Conservation (phyloP, 192 early-diverging fungal genomes). For the Phlyctochytrium bullatum region DNA sequence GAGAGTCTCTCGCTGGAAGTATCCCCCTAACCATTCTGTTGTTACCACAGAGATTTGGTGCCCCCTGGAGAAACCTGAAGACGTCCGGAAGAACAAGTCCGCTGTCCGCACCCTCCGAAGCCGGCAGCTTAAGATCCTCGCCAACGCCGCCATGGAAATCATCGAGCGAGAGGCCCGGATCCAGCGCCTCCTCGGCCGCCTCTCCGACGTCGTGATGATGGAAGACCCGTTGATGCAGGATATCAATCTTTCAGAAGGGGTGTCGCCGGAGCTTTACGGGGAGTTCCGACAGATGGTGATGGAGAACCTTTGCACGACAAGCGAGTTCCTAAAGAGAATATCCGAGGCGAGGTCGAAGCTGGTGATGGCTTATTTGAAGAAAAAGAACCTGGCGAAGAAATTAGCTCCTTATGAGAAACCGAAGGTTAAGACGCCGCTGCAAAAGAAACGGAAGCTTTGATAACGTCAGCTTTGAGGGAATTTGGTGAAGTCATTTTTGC, state of each 20-base stretch:
- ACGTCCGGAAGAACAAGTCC: slow-evolving; percentile 54
- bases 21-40: slow-evolving; percentile 3
- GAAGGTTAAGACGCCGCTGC: slow-evolving; percentile 12
- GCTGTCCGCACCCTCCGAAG: slow-evolving; percentile 55
- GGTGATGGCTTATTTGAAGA: slow-evolving; percentile 24
- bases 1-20: neutral
- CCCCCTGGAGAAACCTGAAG: slow-evolving; percentile 58
- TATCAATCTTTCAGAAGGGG: slow-evolving; percentile 17
- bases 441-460: slow-evolving; percentile 13
- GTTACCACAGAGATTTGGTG: slow-evolving; percentile 24
- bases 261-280: slow-evolving; percentile 14
- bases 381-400: slow-evolving; percentile 25
- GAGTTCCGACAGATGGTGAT: slow-evolving; percentile 27
- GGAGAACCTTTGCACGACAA: slow-evolving; percentile 24
- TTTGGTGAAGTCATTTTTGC: no score
- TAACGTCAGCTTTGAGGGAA: slow-evolving; percentile 16
- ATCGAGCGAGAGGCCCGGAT: slow-evolving; percentile 60
- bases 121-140: slow-evolving; percentile 53
- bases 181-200: slow-evolving; percentile 17
- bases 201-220: slow-evolving; percentile 22
- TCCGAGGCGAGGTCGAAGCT: slow-evolving; percentile 24
- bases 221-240: slow-evolving; percentile 26
- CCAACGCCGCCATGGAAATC: slow-evolving; percentile 57
- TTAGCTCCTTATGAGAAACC: slow-evolving; percentile 16
- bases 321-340: slow-evolving; percentile 20